Conservation (phyloP, 2,329 filamentous ascomycete species). For the Emmonsiellopsis sp. region DNA sequence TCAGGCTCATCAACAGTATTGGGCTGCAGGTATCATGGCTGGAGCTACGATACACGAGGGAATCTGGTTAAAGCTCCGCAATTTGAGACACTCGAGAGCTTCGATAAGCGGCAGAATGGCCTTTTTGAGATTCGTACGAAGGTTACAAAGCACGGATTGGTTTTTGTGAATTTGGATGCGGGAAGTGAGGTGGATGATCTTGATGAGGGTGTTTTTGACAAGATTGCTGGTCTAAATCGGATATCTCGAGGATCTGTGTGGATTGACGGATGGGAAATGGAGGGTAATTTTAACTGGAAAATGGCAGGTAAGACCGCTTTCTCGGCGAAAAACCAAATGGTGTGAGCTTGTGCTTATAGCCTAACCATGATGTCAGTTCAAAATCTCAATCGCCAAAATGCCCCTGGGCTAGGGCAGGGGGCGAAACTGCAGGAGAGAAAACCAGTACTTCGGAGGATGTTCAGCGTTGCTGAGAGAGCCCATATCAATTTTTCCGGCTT, state of each 20-base stretch:
- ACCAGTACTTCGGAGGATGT: background rate
- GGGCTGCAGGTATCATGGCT: constrained; percentile 53
- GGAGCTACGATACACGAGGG: constrained; percentile 51
- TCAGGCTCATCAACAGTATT: constrained; percentile 44
- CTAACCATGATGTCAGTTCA: background rate
- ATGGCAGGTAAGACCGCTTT: constrained; percentile 15
- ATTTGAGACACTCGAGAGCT: constrained; percentile 47
- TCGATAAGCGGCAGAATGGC: constrained; percentile 47
- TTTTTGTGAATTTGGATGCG: constrained; percentile 21
- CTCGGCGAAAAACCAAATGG: background rate
- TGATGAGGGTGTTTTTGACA: constrained; percentile 4
- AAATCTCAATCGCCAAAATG: background rate
- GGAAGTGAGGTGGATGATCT: constrained; percentile 1
- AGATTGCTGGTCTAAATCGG: constrained; percentile 9
- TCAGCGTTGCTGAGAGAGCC: background rate
- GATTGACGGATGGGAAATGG: constrained; percentile 19
- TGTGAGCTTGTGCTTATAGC: background rate
- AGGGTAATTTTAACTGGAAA: constrained; percentile 27
- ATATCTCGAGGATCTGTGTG: constrained; percentile 13
- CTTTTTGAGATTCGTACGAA: constrained; percentile 34
- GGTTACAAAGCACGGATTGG: constrained; percentile 15
- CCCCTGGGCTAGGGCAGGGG: background rate
- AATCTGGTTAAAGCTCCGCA: constrained; percentile 51
- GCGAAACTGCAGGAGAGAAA: background rate
- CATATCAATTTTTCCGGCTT: background rate